Evolutionary conservation across 176 grass and related monocot species (phyloP).

Genomic region (Secale cereale): DNA sequence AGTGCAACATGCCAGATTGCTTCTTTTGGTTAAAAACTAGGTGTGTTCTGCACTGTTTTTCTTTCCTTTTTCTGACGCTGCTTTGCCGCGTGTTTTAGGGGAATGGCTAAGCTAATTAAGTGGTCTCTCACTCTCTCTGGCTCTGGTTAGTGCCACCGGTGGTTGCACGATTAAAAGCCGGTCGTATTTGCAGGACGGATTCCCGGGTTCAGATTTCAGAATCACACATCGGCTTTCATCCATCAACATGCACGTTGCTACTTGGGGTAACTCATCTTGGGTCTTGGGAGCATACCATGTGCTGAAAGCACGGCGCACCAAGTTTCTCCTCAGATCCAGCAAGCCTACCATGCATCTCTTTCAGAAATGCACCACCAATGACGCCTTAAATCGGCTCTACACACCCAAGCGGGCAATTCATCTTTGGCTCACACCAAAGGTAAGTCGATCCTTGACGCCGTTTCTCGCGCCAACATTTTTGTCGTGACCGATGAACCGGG

Average conservation of each 20-base stretch:
- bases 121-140: neutral
- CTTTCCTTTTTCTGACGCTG: neutral
- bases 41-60: neutral
- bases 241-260: neutral
- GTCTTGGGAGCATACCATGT: neutral
- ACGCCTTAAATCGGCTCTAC: neutral
- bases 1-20: neutral
- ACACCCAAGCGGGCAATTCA: neutral
- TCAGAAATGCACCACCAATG: neutral
- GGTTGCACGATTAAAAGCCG: neutral
- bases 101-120: neutral
- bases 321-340: neutral
- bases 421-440: neutral
- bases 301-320: neutral
- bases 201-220: neutral
- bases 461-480: neutral
- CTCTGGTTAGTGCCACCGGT: neutral
- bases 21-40: neutral
- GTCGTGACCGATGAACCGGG: neutral
- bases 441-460: neutral
- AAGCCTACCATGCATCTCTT: neutral
- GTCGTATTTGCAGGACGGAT: neutral
- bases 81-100: neutral
- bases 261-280: neutral
- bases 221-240: neutral